These are phyloP conservation scores for Dictyostelium firmibasis DNA, from an alignment of 78 protist species.

Conservation along the genomic window DNA sequence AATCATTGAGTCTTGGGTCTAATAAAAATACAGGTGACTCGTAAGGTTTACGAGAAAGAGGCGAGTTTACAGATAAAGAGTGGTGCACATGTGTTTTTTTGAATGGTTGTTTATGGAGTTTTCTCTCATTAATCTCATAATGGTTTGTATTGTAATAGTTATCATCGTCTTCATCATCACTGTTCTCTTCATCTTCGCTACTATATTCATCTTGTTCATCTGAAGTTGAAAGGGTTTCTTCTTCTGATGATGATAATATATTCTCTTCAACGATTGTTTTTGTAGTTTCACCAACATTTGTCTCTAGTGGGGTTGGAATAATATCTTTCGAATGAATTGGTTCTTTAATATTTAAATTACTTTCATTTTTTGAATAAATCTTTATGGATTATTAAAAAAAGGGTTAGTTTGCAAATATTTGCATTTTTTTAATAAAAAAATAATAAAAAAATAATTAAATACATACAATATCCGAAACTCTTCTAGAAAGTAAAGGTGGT, in stretches of 20 bases:
- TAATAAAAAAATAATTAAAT: background rate
- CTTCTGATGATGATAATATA: background rate
- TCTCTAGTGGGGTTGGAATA: background rate
- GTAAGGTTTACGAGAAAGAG: background rate
- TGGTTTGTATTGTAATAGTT: background rate
- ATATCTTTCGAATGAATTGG: background rate
- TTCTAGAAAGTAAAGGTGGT: slow-evolving; percentile 59
- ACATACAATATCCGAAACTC: background rate
- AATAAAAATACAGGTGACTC: slow-evolving; percentile 26
- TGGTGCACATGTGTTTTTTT: background rate
- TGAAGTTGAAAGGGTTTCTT: background rate
- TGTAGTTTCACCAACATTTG: background rate
- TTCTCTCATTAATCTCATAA: background rate
- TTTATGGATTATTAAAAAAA: background rate
- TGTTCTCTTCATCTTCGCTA: background rate
- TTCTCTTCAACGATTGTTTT: background rate
- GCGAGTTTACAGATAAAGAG: background rate
- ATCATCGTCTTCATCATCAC: background rate
- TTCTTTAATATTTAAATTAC: background rate
- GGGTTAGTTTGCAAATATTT: background rate
- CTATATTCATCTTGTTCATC: background rate
- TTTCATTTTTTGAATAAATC: background rate
- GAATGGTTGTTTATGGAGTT: background rate
- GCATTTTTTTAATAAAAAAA: background rate
- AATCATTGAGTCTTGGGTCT: slow-evolving; percentile 39